phyloP scores from a whole-genome alignment of 306 rosid species.

The Myrica gale region DNA sequence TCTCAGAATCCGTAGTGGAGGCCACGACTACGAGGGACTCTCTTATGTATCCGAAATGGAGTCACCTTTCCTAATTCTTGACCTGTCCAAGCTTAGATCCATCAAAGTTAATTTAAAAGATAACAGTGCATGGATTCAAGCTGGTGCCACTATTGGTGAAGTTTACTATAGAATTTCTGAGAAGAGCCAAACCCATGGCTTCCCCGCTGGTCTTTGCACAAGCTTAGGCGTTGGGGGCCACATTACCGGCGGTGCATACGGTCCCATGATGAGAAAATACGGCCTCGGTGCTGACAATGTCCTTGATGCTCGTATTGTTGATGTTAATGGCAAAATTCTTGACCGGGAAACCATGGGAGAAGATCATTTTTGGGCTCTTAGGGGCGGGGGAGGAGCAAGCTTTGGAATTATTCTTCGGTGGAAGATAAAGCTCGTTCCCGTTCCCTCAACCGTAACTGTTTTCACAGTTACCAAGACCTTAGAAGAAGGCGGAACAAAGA shows the following conservation, averaged over 20 bases:
- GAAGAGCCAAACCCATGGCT: constrained; percentile 61
- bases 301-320: constrained; percentile 56
- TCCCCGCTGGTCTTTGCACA: constrained; percentile 79
- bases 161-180: constrained; percentile 63
- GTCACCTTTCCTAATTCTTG: constrained; percentile 55
- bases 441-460: constrained; percentile 69
- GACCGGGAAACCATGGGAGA: constrained; percentile 76
- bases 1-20: constrained; percentile 68
- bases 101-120: constrained; percentile 41
- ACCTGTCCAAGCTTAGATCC: constrained; percentile 54
- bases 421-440: constrained; percentile 76
- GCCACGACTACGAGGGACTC: constrained; percentile 86
- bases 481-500: constrained; percentile 59
- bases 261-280: constrained; percentile 75
- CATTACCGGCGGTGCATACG: constrained; percentile 81
- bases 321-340: constrained; percentile 51
- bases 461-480: constrained; percentile 53
- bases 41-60: constrained; percentile 62
- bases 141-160: constrained; percentile 79
- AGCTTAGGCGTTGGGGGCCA: constrained; percentile 85
- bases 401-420: constrained; percentile 81
- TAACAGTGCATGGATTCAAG: constrained; percentile 70
- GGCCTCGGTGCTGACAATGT: constrained; percentile 81
- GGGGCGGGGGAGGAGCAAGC: constrained; percentile 94
- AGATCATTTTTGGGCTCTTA: constrained; percentile 79